A percentile compares a stretch with the other conserved stretches of the same genome.
Conservation (phyloP, 139 green algal genomes). For the Astrephomene gubernaculifera region DNA sequence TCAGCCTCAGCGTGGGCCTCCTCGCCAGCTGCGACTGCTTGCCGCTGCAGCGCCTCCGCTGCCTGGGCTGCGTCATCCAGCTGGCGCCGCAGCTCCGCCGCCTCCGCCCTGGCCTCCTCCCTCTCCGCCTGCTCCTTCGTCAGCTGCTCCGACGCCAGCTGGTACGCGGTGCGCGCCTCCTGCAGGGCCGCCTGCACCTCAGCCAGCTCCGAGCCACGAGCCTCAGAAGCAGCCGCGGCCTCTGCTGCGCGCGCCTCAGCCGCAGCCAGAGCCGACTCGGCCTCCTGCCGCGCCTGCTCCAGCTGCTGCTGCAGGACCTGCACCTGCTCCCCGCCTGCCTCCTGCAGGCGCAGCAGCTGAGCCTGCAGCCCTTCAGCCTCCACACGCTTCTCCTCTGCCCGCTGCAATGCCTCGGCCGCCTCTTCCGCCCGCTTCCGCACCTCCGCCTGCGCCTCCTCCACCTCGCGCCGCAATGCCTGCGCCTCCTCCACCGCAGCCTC, state of each 20-base stretch:
- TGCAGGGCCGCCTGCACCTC: not conserved
- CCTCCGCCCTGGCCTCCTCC: not conserved
- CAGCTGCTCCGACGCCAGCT: slow-evolving; percentile 1
- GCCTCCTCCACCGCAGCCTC: not conserved
- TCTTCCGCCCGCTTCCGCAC: not conserved
- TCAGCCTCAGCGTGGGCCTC: not conserved
- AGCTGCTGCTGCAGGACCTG: not conserved
- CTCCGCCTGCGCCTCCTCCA: not conserved
- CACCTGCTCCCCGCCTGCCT: not conserved
- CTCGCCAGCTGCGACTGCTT: no score
- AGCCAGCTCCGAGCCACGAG: not conserved
- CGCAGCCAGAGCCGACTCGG: no score
- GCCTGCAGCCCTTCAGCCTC: no score
- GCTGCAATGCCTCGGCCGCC: no score
- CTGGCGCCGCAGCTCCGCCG: not conserved
- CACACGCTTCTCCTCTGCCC: not conserved
- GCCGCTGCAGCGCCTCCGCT: no score
- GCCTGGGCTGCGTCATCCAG: no score
- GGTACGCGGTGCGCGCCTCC: not conserved
- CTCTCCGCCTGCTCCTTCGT: not conserved
- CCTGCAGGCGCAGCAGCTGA: not conserved
- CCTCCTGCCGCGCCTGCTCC: no score
- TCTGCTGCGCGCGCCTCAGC: no score
- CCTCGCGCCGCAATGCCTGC: not conserved
- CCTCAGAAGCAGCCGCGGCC: not conserved